Base-by-base conservation (phyloP, 371 early-diverging fungal genomes). In the Gilbertella persicaria region DNA sequence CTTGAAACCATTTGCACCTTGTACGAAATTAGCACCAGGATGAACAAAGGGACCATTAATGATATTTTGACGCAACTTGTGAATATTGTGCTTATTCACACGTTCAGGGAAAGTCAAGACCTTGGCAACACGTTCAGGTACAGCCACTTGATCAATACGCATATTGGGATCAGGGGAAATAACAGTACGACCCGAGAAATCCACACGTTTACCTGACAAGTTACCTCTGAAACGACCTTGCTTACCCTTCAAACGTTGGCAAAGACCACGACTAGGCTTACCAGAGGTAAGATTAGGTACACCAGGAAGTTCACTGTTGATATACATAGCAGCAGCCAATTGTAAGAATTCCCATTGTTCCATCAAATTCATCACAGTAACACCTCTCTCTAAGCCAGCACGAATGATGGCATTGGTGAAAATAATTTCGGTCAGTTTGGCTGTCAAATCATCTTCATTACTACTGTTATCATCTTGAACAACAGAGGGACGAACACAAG, bases 111-210 rank as follows among this genome's bases (percentile, higher is more conserved):
- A 97, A 2, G 99, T 99, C 30, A 99, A 73, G 17, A 92, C 85
- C 68, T 91, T 94, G 33, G 98, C 97, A n/a, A 99, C 96, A 45
- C 90, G 79, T 52, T 89, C 87, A 9, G 99, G 99, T 0, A 99
- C 95, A 5, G 98, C 99, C 13, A 93, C 94, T 72, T 99, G 95
- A 67, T 99, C 99, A 51, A 99, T 98, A 28, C 95, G 88, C 73
- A 99, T 85, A 71, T 98, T 99, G 19, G 99, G 99, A 74, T 99
- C 99, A 7, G 99, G 99, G 2, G 98, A 96, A 70, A 99, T 99
- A 51, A 99, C 99, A 0, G 99, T 99, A 71, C 99, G 87, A 5
- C 95, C 99, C 28, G 97, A 96, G 70, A 99, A 99, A 73, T 99
- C 99, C 14, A 99, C 99, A 77, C 99, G 94, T 81, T 99, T 99